Conservation (phyloP, 2,329 filamentous ascomycete species). For the Juglanconis oblonga region DNA sequence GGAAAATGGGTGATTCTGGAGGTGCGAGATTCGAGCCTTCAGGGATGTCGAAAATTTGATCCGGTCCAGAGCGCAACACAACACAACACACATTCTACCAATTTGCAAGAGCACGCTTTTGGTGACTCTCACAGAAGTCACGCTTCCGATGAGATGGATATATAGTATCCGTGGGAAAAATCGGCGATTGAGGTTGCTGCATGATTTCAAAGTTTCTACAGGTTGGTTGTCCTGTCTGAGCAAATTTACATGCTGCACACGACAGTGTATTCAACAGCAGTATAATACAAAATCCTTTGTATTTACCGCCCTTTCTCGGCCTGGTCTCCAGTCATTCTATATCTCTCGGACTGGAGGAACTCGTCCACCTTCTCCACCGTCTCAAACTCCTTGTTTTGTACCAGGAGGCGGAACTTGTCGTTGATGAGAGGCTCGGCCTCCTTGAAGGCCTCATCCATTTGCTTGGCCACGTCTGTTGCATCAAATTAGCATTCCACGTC, state of each 20-base stretch:
- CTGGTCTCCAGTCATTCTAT: slow-evolving; percentile 33
- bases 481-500: slow-evolving; percentile 18
- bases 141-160: not conserved
- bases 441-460: slow-evolving; percentile 48
- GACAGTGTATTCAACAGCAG: not conserved
- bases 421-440: slow-evolving; percentile 30
- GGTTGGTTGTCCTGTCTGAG: not conserved
- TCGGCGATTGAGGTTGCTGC: not conserved
- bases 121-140: not conserved
- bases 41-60: not conserved
- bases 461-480: slow-evolving; percentile 45
- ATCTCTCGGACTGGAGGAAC: slow-evolving; percentile 51
- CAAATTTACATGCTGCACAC: slow-evolving; percentile 15
- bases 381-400: slow-evolving; percentile 37
- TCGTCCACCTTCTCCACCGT: slow-evolving; percentile 57
- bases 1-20: not conserved
- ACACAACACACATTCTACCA: not conserved
- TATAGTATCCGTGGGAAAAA: too few relatives aligned
- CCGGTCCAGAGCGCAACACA: too few relatives aligned
- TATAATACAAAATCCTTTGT: slow-evolving; percentile 2
- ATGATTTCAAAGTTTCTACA: not conserved
- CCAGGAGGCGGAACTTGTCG: slow-evolving; percentile 11
- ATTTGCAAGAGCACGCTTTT: not conserved
- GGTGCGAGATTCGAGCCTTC: not conserved
- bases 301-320: slow-evolving; percentile 19